These are phyloP conservation scores for Cercospora sojina DNA, from an alignment of 2,329 filamentous ascomycete species.

Conservation along the genomic window DNA sequence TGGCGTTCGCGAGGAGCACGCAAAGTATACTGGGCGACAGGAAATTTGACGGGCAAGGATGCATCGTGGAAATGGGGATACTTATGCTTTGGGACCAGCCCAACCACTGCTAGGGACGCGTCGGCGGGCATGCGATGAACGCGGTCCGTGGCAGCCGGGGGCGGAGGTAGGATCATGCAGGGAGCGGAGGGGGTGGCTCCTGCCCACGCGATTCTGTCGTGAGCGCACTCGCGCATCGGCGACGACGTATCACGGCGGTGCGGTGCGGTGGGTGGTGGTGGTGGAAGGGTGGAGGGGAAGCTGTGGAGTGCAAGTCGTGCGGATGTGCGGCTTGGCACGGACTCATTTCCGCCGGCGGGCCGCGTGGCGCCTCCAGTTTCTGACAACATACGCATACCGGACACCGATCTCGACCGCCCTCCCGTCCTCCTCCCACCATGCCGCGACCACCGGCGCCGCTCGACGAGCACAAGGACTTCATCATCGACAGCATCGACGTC, in stretches of 20 bases:
- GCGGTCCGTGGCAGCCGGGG: background rate
- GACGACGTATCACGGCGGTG: background rate
- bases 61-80: background rate
- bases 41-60: background rate
- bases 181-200: background rate
- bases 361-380: background rate
- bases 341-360: background rate
- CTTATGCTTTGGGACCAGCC: background rate
- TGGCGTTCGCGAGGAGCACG: background rate
- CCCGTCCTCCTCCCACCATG: background rate
- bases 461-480: slow-evolving; percentile 13
- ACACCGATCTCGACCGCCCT: background rate
- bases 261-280: background rate
- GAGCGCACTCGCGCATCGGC: background rate
- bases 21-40: background rate
- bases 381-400: background rate
- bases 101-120: background rate
- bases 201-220: background rate
- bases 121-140: background rate
- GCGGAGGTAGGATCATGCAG: background rate
- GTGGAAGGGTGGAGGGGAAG: background rate
- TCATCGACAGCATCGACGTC: slow-evolving; percentile 6
- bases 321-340: background rate
- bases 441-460: slow-evolving; percentile 10
- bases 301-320: background rate